These are phyloP conservation scores for Echria macrotheca DNA, from an alignment of 495 filamentous ascomycete species.

Conservation along the genomic window DNA sequence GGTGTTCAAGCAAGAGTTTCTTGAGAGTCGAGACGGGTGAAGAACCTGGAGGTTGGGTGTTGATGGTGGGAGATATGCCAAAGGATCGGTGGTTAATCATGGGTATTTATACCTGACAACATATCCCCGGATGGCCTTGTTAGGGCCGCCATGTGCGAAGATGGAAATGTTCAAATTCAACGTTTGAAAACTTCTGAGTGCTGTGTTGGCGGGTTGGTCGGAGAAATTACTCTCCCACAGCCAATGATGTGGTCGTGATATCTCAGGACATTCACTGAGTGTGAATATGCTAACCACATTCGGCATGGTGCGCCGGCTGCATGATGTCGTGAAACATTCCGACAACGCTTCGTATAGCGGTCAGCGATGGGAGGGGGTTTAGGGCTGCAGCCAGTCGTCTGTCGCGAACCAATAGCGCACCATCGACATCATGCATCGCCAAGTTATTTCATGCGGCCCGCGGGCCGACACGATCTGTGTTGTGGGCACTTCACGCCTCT, in stretches of 20 bases:
- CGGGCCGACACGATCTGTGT: too few relatives aligned
- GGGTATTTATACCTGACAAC: not conserved
- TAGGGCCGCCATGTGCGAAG: not conserved
- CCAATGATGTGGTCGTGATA: not conserved
- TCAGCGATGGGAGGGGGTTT: too few relatives aligned
- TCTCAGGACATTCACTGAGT: not conserved
- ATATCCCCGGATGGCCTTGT: not conserved
- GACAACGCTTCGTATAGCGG: too few relatives aligned
- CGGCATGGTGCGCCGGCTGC: too few relatives aligned
- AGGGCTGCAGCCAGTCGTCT: too few relatives aligned
- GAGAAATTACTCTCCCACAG: not conserved
- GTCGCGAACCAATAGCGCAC: too few relatives aligned
- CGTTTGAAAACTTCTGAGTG: not conserved
- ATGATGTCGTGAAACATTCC: too few relatives aligned
- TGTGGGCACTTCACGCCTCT: too few relatives aligned
- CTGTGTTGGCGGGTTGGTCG: not conserved
- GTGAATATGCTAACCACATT: not conserved
- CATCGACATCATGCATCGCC: too few relatives aligned
- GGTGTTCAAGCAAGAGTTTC: not conserved
- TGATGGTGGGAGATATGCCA: not conserved
- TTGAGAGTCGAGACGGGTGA: not conserved
- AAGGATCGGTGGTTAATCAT: not conserved
- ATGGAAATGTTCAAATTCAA: not conserved
- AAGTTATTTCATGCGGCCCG: too few relatives aligned
- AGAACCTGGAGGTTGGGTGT: not conserved